A percentile compares a stretch with the other conserved stretches of the same genome.
phyloP scores from a whole-genome alignment of 2,329 filamentous ascomycete genomes.

The Thielaviopsis ethacetica region DNA sequence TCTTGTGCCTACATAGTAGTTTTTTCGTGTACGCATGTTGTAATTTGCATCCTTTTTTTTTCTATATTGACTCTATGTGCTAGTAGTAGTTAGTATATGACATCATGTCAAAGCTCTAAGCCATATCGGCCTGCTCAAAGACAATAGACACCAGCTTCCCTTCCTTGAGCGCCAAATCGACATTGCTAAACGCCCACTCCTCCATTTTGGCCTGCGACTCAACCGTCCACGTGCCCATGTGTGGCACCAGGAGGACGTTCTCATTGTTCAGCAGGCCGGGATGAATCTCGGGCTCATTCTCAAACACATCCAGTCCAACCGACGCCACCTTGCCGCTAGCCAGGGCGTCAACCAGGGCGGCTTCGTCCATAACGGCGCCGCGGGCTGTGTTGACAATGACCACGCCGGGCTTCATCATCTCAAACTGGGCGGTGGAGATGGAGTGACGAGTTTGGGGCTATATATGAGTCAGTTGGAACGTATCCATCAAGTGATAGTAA shows the following conservation, averaged over 20 bases:
- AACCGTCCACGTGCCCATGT: constrained; percentile 72
- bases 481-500: background rate
- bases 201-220: constrained; percentile 56
- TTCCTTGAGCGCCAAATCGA: constrained; percentile 43
- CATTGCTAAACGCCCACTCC: constrained; percentile 56
- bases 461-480: background rate
- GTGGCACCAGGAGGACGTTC: constrained; percentile 59
- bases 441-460: constrained; percentile 54
- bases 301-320: constrained; percentile 66
- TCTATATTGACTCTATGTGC: background rate
- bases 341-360: constrained; percentile 58
- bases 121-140: constrained; percentile 41
- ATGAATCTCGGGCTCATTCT: constrained; percentile 64
- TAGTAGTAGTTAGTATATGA: background rate
- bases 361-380: constrained; percentile 69
- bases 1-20: background rate
- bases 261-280: constrained; percentile 54
- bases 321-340: constrained; percentile 52
- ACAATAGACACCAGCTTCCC: constrained; percentile 52
- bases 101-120: background rate
- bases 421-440: constrained; percentile 54
- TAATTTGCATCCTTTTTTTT: constrained; percentile 1
- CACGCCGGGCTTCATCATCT: constrained; percentile 60
- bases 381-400: constrained; percentile 72
- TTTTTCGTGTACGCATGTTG: background rate